Conservation (phyloP, 495 filamentous ascomycete genomes). For the Aspergillus funiculosus region DNA sequence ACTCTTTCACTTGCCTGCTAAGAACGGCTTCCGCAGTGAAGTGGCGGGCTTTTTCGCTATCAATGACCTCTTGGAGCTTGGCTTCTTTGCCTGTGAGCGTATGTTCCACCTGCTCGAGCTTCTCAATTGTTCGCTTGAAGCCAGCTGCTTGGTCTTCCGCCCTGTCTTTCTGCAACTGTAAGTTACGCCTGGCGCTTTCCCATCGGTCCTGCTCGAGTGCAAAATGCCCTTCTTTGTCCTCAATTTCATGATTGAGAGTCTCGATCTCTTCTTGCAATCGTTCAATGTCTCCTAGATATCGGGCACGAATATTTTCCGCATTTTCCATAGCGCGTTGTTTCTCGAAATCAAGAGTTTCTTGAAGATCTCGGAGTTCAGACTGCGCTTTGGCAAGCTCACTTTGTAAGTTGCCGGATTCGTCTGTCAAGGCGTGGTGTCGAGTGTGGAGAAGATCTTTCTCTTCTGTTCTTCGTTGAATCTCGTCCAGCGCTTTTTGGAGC, state of each 20-base stretch:
- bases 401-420: conserved; percentile 62
- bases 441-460: conserved; percentile 67
- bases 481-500: conserved; percentile 48
- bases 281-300: conserved; percentile 60
- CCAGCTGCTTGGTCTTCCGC: conserved; percentile 63
- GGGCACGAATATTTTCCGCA: conserved; percentile 48
- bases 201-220: conserved; percentile 66
- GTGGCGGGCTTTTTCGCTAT: conserved; percentile 54
- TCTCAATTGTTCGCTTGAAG: conserved; percentile 67
- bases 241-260: conserved; percentile 62
- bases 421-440: conserved; percentile 62
- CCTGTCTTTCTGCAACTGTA: conserved; percentile 60
- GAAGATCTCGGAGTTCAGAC: conserved; percentile 51
- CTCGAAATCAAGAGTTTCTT: conserved; percentile 52
- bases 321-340: conserved; percentile 53
- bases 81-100: conserved; percentile 58
- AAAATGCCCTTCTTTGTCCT: conserved; percentile 66
- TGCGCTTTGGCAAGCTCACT: conserved; percentile 55
- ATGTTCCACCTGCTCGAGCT: conserved; percentile 62
- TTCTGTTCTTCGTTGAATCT: conserved; percentile 52
- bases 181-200: conserved; percentile 57
- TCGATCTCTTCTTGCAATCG: conserved; percentile 62
- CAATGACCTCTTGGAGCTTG: conserved; percentile 57
- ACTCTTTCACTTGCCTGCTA: conserved; percentile 50
- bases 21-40: conserved; percentile 50